Evolutionary conservation across 1,284 basidiomycete species (phyloP).

Genomic region (Phellopilus nigrolimitatus): DNA sequence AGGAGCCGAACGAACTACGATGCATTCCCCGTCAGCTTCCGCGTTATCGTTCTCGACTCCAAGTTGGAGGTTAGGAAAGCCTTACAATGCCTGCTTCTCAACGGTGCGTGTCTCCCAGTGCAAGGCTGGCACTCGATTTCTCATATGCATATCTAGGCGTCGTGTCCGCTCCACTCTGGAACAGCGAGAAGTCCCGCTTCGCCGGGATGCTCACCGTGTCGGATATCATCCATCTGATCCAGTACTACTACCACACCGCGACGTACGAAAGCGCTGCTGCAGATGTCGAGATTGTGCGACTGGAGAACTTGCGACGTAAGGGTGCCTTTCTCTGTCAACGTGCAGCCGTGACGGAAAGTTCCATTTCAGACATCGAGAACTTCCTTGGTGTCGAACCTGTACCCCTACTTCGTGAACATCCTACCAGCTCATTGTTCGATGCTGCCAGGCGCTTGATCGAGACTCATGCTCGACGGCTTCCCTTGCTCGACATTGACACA

Average conservation of each 20-base stretch:
- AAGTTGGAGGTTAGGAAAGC: constrained; percentile 93
- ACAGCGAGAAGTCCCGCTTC: constrained; percentile 85
- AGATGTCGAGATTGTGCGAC: constrained; percentile 92
- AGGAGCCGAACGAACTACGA: constrained; percentile 87
- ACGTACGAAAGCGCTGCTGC: constrained; percentile 84
- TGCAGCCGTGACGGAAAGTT: neutral
- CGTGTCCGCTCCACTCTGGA: constrained; percentile 98
- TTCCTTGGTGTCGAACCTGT: constrained; percentile 90
- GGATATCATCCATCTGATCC: constrained; percentile 95
- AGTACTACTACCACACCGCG: constrained; percentile 89
- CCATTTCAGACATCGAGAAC: constrained; percentile 81
- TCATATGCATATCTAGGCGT: constrained; percentile 57
- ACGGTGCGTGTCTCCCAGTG: constrained; percentile 51
- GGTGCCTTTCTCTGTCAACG: constrained; percentile 20
- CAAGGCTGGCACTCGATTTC: neutral
- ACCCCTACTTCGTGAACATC: constrained; percentile 87
- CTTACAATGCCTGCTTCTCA: constrained; percentile 82
- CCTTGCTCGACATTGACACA: constrained; percentile 89
- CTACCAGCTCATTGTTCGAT: constrained; percentile 83
- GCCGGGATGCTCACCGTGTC: constrained; percentile 96
- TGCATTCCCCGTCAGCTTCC: constrained; percentile 93
- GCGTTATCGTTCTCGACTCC: constrained; percentile 94
- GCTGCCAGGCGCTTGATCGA: constrained; percentile 89
- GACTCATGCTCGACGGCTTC: constrained; percentile 92
- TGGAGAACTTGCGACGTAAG: constrained; percentile 84